Evolutionary conservation across 371 early-diverging fungal genomes (phyloP).

Genomic region (Phascolomyces articulosus): DNA sequence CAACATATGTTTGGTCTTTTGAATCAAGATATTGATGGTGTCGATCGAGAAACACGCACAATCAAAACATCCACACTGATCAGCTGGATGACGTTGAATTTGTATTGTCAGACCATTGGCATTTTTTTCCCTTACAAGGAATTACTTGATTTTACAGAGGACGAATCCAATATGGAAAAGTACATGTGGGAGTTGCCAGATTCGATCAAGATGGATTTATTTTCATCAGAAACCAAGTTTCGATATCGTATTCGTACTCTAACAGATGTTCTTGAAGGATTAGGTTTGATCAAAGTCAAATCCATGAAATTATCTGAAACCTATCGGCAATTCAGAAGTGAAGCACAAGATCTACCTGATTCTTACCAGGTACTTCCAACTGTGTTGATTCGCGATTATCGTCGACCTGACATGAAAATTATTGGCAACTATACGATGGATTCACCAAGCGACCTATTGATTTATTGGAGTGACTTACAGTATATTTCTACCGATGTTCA

Average conservation of each 20-base stretch:
- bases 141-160: constrained; percentile 14
- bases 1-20: constrained; percentile 34
- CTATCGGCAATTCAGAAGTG: neutral
- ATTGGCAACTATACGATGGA: constrained; percentile 21
- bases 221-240: constrained; percentile 17
- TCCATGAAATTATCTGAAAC: neutral
- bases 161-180: constrained; percentile 8
- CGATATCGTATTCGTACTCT: constrained; percentile 18
- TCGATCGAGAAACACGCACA: constrained; percentile 11
- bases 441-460: constrained; percentile 17
- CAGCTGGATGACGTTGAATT: constrained; percentile 15
- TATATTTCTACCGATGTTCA: constrained; percentile 23
- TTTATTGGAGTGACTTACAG: constrained; percentile 46
- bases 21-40: constrained; percentile 11
- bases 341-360: neutral
- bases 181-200: constrained; percentile 16
- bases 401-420: constrained; percentile 6
- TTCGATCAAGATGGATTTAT: constrained; percentile 3
- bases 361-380: constrained; percentile 9
- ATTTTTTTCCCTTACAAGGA: neutral
- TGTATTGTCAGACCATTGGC: constrained; percentile 32
- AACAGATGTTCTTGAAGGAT: neutral
- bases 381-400: constrained; percentile 16
- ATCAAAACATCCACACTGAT: constrained; percentile 17
- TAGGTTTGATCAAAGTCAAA: neutral